These are phyloP conservation scores for Dactylorhiza incarnata DNA, from an alignment of 106 monocot genomes.

Conservation along the genomic window DNA sequence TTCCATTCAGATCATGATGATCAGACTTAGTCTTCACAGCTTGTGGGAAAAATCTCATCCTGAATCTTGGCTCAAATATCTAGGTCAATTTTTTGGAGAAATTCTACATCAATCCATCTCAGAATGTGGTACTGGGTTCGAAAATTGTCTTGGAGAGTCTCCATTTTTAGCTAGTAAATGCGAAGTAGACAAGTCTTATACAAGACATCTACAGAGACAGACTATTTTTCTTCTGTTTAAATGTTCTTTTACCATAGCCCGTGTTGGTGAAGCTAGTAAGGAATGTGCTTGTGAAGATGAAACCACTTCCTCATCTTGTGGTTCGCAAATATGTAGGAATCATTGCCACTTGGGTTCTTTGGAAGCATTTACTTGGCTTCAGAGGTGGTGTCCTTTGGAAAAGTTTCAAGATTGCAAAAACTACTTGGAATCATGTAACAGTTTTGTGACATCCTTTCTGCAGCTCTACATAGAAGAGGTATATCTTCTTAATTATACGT, in stretches of 20 bases:
- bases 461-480: conserved; percentile 86
- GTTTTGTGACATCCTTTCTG: conserved; percentile 57
- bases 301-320: conserved; percentile 6
- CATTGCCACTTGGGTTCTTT: conserved; percentile 24
- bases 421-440: conserved; percentile 28
- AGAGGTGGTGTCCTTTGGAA: conserved; percentile 19
- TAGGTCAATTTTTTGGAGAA: conserved; percentile 61
- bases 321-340: conserved; percentile 17
- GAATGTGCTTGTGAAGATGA: conserved; percentile 22
- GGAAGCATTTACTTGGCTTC: conserved; percentile 60
- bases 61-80: conserved; percentile 43
- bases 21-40: conserved; percentile 43
- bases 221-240: conserved; percentile 54
- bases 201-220: conserved; percentile 58
- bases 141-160: conserved; percentile 52
- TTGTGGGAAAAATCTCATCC: conserved; percentile 28
- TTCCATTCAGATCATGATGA: conserved; percentile 62
- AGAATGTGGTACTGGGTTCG: conserved; percentile 13
- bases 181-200: conserved; percentile 23
- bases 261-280: conserved; percentile 13
- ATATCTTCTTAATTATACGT: not conserved
- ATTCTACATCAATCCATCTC: conserved; percentile 37
- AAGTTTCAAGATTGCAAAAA: conserved; percentile 10
- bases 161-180: conserved; percentile 48
- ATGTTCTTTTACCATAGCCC: conserved; percentile 46